Evolutionary conservation across 495 filamentous ascomycete genomes (phyloP).

Genomic region (Penicillium bovifimosum): DNA sequence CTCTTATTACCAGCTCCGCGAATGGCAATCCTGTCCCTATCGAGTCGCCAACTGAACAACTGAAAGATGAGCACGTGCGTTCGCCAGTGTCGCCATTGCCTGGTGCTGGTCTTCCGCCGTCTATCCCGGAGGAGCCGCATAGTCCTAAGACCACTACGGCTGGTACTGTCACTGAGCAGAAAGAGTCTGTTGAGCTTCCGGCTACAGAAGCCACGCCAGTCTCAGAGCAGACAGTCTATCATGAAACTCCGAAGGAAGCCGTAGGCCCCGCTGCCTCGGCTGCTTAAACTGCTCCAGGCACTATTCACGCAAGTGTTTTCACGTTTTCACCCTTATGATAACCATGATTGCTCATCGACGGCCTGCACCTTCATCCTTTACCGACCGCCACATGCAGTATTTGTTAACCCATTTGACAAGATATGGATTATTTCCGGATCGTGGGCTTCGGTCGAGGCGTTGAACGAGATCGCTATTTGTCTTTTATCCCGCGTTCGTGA

Average conservation of each 20-base stretch:
- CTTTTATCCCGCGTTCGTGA: neutral
- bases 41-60: constrained; percentile 22
- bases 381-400: neutral
- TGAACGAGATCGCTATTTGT: neutral
- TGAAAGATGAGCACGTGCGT: constrained; percentile 19
- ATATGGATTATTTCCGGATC: neutral
- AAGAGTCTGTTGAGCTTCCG: neutral
- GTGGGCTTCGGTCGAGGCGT: neutral
- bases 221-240: neutral
- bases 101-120: constrained; percentile 30
- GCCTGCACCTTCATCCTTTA: neutral
- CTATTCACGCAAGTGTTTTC: neutral
- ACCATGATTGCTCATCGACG: neutral
- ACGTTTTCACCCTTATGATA: neutral
- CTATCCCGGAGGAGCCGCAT: constrained; percentile 40
- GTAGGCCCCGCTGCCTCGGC: neutral
- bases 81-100: constrained; percentile 34
- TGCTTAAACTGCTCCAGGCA: neutral
- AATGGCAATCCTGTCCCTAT: constrained; percentile 22
- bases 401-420: neutral
- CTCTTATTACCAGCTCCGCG: constrained; percentile 9
- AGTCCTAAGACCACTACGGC: constrained; percentile 24
- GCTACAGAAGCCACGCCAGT: neutral
- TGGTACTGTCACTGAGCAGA: neutral
- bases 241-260: neutral